Evolutionary conservation across 345 rosid species (phyloP), one percentile per base, ranked within the genome.

Genomic region (Pistacia vera): DNA sequence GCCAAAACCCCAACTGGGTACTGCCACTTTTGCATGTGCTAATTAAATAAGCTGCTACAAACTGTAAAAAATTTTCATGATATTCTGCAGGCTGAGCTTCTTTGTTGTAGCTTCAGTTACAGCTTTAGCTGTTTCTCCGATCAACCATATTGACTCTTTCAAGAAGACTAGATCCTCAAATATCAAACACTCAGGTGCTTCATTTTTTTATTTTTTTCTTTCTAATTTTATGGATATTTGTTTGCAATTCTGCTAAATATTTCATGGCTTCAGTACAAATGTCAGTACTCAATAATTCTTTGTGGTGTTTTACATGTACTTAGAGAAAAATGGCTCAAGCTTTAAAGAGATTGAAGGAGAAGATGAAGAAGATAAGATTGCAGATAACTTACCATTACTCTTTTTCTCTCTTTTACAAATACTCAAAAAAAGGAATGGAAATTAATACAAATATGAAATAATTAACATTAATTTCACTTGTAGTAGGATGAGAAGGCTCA

Each of bases 11-110:
- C 41, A 38, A 38, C 41, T 38, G 41, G 41, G 41, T 6, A 41
- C 46, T 41, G 8, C 46, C 8, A 41, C 1, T 41, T 41, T 41
- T 16, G 57, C 57, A 14, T 16, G 20, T 16, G 18, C 57, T 13
- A 54, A 13, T 10, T 49, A 9, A 49, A 49, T 46, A 49, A 49
- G 22, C 10, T n/a, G n/a, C 38, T 30, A 22, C 73, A 52, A 41
- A 41, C 36, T 55, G 22, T 44, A 46, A 75, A 52, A 46, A 70
- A 25, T 14, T 52, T 68, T 63, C 73, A 76, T 81, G 86, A 66
- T 87, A 18, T 59, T 85, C 73, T 5, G 46, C 46, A 66, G 73
- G 67, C 69, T 83, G 58, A 75, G 84, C 75, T 71, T 82, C 20
- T 52, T 84, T 48, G 77, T 81, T 57, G 60, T 74, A 46, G 75